Percentiles rank a stretch among this genome's conserved stretches.
These are phyloP conservation scores for Gossypium schwendimanii DNA, from an alignment of 441 rosid genomes.

Conservation along the genomic window DNA sequence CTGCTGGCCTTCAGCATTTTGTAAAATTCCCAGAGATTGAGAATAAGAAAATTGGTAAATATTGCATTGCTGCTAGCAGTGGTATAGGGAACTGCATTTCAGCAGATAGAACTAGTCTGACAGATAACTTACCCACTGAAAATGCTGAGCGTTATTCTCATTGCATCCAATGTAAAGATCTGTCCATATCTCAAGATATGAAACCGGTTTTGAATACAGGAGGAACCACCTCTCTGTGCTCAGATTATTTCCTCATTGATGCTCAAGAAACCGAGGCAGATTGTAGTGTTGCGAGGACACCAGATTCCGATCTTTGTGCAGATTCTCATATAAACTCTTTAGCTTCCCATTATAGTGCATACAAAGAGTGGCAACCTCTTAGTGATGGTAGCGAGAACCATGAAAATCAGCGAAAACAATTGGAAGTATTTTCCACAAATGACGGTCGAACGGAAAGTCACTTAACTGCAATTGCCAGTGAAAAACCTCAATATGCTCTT, in stretches of 20 bases:
- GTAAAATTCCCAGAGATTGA: conserved; percentile 16
- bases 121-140: conserved; percentile 16
- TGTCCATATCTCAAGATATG: conserved; percentile 13
- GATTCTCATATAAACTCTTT: conserved; percentile 27
- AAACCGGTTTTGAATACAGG: conserved; percentile 9
- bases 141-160: conserved; percentile 18
- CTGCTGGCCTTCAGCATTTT: conserved; percentile 20
- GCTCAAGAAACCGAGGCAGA: conserved; percentile 20
- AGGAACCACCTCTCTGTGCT: conserved; percentile 23
- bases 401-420: conserved; percentile 21
- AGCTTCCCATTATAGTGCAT: conserved; percentile 21
- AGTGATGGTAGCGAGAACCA: conserved; percentile 15
- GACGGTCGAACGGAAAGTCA: conserved; percentile 17
- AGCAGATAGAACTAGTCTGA: conserved; percentile 22
- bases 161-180: conserved; percentile 22
- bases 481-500: conserved; percentile 32
- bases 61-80: conserved; percentile 15
- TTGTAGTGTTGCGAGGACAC: conserved; percentile 11
- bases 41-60: conserved; percentile 21
- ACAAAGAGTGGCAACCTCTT: conserved; percentile 9
- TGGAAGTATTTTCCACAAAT: conserved; percentile 14
- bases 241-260: conserved; percentile 30
- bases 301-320: conserved; percentile 22
- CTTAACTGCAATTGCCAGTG: conserved; percentile 19
- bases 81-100: conserved; percentile 18